Evolutionary conservation across 192 early-diverging fungal species (phyloP).

Genomic region (Martensiomyces pterosporus): DNA sequence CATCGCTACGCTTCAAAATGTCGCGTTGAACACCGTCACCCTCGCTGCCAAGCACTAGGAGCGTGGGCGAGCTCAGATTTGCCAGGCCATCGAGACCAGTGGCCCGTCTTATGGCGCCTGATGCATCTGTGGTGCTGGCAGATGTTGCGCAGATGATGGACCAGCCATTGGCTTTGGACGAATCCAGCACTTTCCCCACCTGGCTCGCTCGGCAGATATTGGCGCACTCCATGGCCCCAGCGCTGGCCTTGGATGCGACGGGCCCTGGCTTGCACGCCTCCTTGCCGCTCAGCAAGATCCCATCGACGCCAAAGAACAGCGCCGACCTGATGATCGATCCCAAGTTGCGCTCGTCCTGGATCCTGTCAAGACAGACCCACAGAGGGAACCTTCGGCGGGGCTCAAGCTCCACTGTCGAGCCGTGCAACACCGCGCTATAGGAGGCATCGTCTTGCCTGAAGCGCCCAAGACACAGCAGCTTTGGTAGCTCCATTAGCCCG

Average conservation of each 20-base stretch:
- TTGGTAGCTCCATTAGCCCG: too few relatives aligned
- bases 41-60: conserved; percentile 47
- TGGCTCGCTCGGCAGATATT: conserved; percentile 4
- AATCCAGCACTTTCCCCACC: conserved; percentile 1
- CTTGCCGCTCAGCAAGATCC: conserved; percentile 12
- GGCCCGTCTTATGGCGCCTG: background rate
- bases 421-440: too few relatives aligned
- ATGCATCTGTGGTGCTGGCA: conserved; percentile 1
- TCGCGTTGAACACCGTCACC: conserved; percentile 10
- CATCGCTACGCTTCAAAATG: conserved; percentile 12
- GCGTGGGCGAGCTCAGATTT: conserved; percentile 12
- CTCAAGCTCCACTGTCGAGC: too few relatives aligned
- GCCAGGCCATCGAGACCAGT: conserved; percentile 4
- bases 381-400: conserved; percentile 34
- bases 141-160: conserved; percentile 20
- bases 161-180: conserved; percentile 25
- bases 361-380: conserved; percentile 21
- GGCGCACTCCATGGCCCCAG: conserved; percentile 39
- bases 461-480: too few relatives aligned
- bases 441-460: too few relatives aligned
- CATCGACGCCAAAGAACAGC: conserved; percentile 48
- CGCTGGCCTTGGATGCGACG: conserved; percentile 35
- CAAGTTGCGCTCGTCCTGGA: conserved; percentile 39
- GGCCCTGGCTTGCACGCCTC: conserved; percentile 12
- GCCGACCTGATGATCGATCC: conserved; percentile 45